Percentiles rank a stretch among this genome's conserved stretches.
Evolutionary conservation across 2,329 filamentous ascomycete genomes (phyloP).

Genomic region (Lasiodiplodia gonubiensis): DNA sequence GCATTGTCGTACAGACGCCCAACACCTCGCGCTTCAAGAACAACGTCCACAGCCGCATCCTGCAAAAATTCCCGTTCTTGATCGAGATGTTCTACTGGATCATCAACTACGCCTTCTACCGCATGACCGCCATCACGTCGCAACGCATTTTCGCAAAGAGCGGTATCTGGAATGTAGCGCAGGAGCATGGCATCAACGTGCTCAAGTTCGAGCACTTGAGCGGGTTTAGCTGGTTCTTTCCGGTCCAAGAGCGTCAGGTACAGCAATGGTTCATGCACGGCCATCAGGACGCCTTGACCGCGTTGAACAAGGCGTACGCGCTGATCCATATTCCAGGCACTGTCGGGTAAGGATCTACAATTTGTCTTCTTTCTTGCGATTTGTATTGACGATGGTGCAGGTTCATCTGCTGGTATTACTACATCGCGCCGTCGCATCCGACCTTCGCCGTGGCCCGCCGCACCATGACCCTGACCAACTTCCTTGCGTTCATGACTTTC

Average conservation of each 20-base stretch:
- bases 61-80: constrained; percentile 72
- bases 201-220: constrained; percentile 61
- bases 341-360: constrained; percentile 54
- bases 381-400: constrained; percentile 42
- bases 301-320: constrained; percentile 65
- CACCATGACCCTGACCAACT: constrained; percentile 59
- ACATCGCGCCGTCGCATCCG: constrained; percentile 58
- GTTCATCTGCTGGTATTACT: constrained; percentile 70
- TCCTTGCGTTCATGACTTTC: constrained; percentile 59
- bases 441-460: constrained; percentile 52
- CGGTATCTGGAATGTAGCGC: constrained; percentile 61
- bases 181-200: constrained; percentile 62
- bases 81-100: constrained; percentile 78
- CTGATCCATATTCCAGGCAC: constrained; percentile 66
- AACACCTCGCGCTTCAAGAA: constrained; percentile 67
- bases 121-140: constrained; percentile 61
- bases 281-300: constrained; percentile 59
- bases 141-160: constrained; percentile 59
- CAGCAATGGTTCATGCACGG: constrained; percentile 64
- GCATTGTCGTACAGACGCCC: constrained; percentile 59
- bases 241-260: constrained; percentile 58
- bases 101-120: constrained; percentile 69
- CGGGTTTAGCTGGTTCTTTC: constrained; percentile 58
- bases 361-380: neutral
- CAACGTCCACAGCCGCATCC: constrained; percentile 65